Conservation (phyloP, 2,329 filamentous ascomycete species). For the Botrytis medusae region DNA sequence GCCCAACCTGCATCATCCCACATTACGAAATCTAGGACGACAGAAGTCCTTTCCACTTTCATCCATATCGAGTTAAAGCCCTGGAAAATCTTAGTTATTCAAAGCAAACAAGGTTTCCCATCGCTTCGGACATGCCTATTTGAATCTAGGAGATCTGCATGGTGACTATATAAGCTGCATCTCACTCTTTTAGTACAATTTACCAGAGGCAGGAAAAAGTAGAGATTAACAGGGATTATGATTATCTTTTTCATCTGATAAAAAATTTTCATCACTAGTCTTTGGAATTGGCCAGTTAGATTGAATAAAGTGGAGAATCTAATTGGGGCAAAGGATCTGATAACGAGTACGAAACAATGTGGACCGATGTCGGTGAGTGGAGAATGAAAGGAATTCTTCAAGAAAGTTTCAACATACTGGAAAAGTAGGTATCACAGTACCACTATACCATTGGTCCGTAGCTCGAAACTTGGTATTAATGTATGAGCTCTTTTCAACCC, state of each 20-base stretch:
- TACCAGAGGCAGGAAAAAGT: neutral
- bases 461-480: neutral
- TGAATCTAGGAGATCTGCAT: constrained; percentile 10
- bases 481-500: neutral
- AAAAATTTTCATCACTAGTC: constrained; percentile 18
- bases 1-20: constrained; percentile 10
- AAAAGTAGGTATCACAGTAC: neutral
- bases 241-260: constrained; percentile 24
- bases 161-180: constrained; percentile 1
- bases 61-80: constrained; percentile 1
- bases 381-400: neutral
- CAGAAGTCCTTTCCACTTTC: neutral
- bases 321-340: constrained; percentile 13
- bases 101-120: neutral
- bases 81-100: constrained; percentile 4
- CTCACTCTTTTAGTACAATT: neutral
- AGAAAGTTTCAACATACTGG: neutral
- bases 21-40: constrained; percentile 3
- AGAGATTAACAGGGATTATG: constrained; percentile 12
- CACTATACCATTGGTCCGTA: neutral
- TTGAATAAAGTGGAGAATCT: neutral
- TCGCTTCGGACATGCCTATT: constrained; percentile 13
- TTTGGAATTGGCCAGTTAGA: neutral
- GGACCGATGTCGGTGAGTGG: constrained; percentile 17
- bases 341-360: constrained; percentile 16